A percentile compares a stretch with the other conserved stretches of the same genome.
Conservation (phyloP, 306 rosid species). For the Trifolium repens region DNA sequence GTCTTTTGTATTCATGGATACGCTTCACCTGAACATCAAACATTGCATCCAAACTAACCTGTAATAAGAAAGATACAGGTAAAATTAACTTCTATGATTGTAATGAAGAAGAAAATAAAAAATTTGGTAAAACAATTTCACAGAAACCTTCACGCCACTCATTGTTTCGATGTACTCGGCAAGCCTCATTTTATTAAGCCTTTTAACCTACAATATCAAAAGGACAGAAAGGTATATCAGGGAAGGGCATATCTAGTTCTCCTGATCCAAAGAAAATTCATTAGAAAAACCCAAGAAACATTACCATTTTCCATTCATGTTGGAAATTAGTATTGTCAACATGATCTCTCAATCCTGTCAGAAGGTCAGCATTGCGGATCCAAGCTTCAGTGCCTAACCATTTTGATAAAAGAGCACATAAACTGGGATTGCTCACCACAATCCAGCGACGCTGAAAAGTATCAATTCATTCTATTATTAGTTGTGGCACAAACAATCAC, state of each 20-base stretch:
- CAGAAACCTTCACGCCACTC: slow-evolving; percentile 72
- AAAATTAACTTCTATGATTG: slow-evolving; percentile 38
- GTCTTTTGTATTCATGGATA: slow-evolving; percentile 81
- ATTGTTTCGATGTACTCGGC: slow-evolving; percentile 75
- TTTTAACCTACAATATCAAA: slow-evolving; percentile 60
- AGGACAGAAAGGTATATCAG: slow-evolving; percentile 29
- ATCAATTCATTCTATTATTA: slow-evolving; percentile 42
- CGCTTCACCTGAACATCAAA: slow-evolving; percentile 85
- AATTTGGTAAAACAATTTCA: slow-evolving; percentile 21
- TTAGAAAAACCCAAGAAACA: slow-evolving; percentile 18
- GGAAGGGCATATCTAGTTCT: slow-evolving; percentile 30
- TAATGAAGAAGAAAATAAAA: slow-evolving; percentile 21
- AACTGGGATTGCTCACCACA: slow-evolving; percentile 78
- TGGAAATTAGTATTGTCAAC: slow-evolving; percentile 58
- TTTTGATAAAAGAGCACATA: slow-evolving; percentile 67
- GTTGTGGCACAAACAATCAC: slow-evolving; percentile 32
- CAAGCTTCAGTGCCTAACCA: slow-evolving; percentile 85
- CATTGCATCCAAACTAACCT: slow-evolving; percentile 86
- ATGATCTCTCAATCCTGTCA: slow-evolving; percentile 60
- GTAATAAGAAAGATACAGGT: slow-evolving; percentile 40
- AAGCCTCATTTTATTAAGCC: slow-evolving; percentile 73
- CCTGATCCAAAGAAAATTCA: slow-evolving; percentile 29
- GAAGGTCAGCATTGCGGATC: slow-evolving; percentile 72
- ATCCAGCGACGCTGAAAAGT: slow-evolving; percentile 80
- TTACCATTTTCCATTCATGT: slow-evolving; percentile 77